Percentiles rank a stretch among this genome's conserved stretches.
Evolutionary conservation across 2,329 filamentous ascomycete genomes (phyloP).

Genomic region (Thermothelomyces thermophilus): DNA sequence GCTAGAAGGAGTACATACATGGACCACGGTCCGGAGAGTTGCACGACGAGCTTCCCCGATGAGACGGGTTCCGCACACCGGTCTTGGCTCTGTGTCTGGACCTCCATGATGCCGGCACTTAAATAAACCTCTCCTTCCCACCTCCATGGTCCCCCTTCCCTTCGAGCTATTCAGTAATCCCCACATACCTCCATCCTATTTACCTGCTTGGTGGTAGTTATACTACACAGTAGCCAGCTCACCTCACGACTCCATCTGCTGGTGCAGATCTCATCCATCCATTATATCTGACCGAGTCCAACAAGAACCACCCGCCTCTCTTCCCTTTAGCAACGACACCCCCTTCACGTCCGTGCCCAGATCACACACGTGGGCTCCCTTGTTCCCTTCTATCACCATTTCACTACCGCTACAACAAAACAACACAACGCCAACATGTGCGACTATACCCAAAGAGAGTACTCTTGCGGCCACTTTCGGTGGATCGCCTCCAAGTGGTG

Average conservation of each 20-base stretch:
- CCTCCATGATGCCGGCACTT: conserved; percentile 18
- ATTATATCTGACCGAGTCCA: background rate
- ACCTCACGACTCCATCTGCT: conserved; percentile 3
- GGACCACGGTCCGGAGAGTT: background rate
- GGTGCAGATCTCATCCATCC: background rate
- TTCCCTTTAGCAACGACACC: conserved; percentile 1
- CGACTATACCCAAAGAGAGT: conserved; percentile 43
- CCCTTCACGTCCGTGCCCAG: background rate
- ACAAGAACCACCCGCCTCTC: too few relatives aligned
- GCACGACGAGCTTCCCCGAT: conserved; percentile 24
- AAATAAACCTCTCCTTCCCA: conserved; percentile 25
- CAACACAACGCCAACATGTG: conserved; percentile 33
- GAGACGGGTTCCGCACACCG: conserved; percentile 10
- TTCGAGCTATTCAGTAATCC: background rate
- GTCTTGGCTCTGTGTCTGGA: conserved; percentile 8
- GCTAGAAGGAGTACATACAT: background rate
- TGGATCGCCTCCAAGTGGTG: conserved; percentile 33
- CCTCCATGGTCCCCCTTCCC: conserved; percentile 1
- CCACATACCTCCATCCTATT: conserved; percentile 7
- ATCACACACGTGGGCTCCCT: too few relatives aligned
- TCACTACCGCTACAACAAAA: too few relatives aligned
- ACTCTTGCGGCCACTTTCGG: conserved; percentile 32
- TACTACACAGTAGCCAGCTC: background rate
- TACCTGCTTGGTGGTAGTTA: background rate
- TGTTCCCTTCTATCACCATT: too few relatives aligned